Evolutionary conservation across 495 filamentous ascomycete genomes (phyloP).

Genomic region (Aspergillus baeticus): DNA sequence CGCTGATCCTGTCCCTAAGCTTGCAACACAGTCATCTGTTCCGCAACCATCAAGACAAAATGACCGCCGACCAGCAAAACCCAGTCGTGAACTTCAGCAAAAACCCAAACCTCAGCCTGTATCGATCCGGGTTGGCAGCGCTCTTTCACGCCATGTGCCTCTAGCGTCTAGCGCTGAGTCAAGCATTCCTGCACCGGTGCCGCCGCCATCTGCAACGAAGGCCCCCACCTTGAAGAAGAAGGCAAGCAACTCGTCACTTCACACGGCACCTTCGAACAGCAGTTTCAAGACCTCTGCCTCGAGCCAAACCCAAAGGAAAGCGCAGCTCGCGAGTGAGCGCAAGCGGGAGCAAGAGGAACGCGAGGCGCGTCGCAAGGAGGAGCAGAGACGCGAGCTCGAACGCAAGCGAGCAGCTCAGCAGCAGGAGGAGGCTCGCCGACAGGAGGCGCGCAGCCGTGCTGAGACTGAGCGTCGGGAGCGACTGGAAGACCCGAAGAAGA

Average conservation of each 20-base stretch:
- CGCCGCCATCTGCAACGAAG: slow-evolving; percentile 46
- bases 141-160: slow-evolving; percentile 66
- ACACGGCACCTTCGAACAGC: slow-evolving; percentile 59
- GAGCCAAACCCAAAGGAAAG: slow-evolving; percentile 52
- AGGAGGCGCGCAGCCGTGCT: slow-evolving; percentile 46
- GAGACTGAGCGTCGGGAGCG: slow-evolving; percentile 50
- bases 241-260: slow-evolving; percentile 65
- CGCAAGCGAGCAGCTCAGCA: slow-evolving; percentile 65
- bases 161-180: slow-evolving; percentile 62
- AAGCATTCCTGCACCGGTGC: slow-evolving; percentile 40
- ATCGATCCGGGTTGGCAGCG: slow-evolving; percentile 72
- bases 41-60: slow-evolving; percentile 49
- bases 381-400: slow-evolving; percentile 74
- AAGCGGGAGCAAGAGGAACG: slow-evolving; percentile 79
- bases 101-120: slow-evolving; percentile 76
- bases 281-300: slow-evolving; percentile 70
- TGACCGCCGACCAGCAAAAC: slow-evolving; percentile 66
- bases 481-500: slow-evolving; percentile 61
- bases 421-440: slow-evolving; percentile 48
- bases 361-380: slow-evolving; percentile 72
- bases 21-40: slow-evolving; percentile 50
- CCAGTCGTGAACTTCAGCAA: slow-evolving; percentile 61
- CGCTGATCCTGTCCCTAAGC: slow-evolving; percentile 38
- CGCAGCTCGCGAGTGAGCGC: slow-evolving; percentile 66
- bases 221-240: slow-evolving; percentile 56